Conservation (phyloP, 495 filamentous ascomycete species). For the Tuber borchii region DNA sequence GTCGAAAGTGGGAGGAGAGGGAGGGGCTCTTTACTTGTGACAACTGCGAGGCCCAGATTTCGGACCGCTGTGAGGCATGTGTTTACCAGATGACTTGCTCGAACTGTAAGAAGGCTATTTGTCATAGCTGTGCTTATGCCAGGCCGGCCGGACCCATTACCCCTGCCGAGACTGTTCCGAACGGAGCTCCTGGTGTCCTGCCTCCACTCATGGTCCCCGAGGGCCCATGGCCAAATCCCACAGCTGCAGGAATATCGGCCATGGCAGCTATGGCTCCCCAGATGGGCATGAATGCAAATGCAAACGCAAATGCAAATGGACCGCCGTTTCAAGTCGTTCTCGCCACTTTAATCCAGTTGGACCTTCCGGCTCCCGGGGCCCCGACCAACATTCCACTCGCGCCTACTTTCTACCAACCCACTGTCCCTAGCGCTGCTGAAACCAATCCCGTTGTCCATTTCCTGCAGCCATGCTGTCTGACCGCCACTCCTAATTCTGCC, state of each 20-base stretch:
- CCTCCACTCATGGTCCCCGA: conserved; percentile 1
- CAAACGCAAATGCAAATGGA: background rate
- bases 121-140: conserved; percentile 38
- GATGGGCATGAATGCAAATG: background rate
- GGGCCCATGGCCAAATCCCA: conserved; percentile 8
- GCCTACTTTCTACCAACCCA: background rate
- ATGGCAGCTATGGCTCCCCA: conserved; percentile 1
- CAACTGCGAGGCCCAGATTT: conserved; percentile 35
- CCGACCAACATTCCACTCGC: background rate
- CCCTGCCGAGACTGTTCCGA: background rate
- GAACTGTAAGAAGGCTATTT: conserved; percentile 35
- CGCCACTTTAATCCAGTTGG: background rate
- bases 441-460: conserved; percentile 33
- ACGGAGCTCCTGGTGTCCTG: background rate
- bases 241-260: background rate
- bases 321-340: background rate
- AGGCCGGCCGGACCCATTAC: conserved; percentile 21
- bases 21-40: conserved; percentile 36
- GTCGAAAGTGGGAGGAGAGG: conserved; percentile 27
- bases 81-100: conserved; percentile 42
- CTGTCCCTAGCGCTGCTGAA: conserved; percentile 18
- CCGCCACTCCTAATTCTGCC: conserved; percentile 31
- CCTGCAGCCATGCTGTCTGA: conserved; percentile 38
- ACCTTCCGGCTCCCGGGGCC: background rate
- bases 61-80: conserved; percentile 41